Conservation (phyloP, 495 filamentous ascomycete species). For the Amorphotheca resinae region DNA sequence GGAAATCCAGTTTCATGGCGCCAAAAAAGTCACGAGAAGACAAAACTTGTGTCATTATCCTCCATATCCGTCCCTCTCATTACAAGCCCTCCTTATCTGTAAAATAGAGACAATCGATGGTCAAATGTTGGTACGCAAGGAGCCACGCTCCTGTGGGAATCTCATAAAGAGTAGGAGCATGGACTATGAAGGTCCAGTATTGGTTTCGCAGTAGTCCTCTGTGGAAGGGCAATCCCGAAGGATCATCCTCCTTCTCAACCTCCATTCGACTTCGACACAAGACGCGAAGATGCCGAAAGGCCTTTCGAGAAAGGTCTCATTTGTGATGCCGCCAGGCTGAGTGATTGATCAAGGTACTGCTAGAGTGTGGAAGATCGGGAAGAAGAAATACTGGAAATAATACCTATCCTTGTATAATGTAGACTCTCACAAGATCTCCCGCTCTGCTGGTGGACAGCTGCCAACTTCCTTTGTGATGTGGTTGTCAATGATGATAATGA, state of each 20-base stretch:
- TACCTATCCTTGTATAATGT: not conserved
- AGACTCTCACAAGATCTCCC: too few relatives aligned
- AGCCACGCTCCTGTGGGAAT: constrained; percentile 36
- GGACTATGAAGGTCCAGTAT: constrained; percentile 44
- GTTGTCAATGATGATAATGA: too few relatives aligned
- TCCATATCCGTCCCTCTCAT: too few relatives aligned
- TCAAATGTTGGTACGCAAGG: constrained; percentile 38
- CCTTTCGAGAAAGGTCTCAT: constrained; percentile 34
- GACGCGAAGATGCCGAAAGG: constrained; percentile 34
- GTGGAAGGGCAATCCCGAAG: constrained; percentile 14
- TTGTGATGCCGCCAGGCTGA: constrained; percentile 27
- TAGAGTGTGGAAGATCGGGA: not conserved
- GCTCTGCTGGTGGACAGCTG: too few relatives aligned
- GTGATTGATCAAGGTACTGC: constrained; percentile 30
- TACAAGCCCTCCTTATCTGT: too few relatives aligned
- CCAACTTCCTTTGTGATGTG: too few relatives aligned
- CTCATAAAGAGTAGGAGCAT: constrained; percentile 28
- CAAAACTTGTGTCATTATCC: too few relatives aligned
- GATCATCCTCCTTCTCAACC: constrained; percentile 28
- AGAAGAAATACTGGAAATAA: not conserved
- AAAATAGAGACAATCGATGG: not conserved
- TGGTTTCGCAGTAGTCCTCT: constrained; percentile 32
- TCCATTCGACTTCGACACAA: constrained; percentile 34
- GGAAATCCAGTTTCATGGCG: too few relatives aligned
- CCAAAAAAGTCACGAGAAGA: too few relatives aligned